Conservation (phyloP, 2,329 filamentous ascomycete genomes). For the Aspergillus transmontanensis region DNA sequence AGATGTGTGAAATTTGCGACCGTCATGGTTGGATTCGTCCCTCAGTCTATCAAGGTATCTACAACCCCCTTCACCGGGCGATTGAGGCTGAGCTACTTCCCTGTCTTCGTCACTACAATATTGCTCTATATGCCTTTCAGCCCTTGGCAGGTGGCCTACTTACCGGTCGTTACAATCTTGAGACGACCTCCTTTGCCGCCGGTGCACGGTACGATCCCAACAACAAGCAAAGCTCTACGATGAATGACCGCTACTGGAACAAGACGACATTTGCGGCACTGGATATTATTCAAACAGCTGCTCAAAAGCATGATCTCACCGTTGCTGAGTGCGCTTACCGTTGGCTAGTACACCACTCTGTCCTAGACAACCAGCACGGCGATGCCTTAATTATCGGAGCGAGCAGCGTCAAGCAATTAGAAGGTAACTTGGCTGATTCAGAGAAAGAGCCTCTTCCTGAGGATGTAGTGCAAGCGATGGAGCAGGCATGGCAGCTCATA, state of each 20-base stretch:
- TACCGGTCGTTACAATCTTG: slow-evolving; percentile 41
- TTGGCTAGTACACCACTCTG: slow-evolving; percentile 50
- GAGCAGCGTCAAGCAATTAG: slow-evolving; percentile 38
- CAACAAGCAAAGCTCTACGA: background rate
- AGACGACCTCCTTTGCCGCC: slow-evolving; percentile 12
- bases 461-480: slow-evolving; percentile 41
- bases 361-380: slow-evolving; percentile 31
- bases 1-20: slow-evolving; percentile 50
- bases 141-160: slow-evolving; percentile 51
- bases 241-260: background rate
- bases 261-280: slow-evolving; percentile 41
- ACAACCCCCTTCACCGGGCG: slow-evolving; percentile 41
- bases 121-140: slow-evolving; percentile 45
- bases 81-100: slow-evolving; percentile 47
- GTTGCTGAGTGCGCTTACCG: slow-evolving; percentile 48
- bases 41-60: slow-evolving; percentile 51
- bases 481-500: slow-evolving; percentile 38
- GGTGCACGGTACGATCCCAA: slow-evolving; percentile 1
- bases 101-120: slow-evolving; percentile 45
- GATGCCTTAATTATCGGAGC: slow-evolving; percentile 47
- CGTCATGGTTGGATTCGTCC: slow-evolving; percentile 47
- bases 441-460: slow-evolving; percentile 44
- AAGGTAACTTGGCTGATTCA: slow-evolving; percentile 40
- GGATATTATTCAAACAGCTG: slow-evolving; percentile 40
- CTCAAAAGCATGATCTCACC: slow-evolving; percentile 45